Conservation (phyloP, 2,329 filamentous ascomycete genomes). For the Xylariaceae sp. region DNA sequence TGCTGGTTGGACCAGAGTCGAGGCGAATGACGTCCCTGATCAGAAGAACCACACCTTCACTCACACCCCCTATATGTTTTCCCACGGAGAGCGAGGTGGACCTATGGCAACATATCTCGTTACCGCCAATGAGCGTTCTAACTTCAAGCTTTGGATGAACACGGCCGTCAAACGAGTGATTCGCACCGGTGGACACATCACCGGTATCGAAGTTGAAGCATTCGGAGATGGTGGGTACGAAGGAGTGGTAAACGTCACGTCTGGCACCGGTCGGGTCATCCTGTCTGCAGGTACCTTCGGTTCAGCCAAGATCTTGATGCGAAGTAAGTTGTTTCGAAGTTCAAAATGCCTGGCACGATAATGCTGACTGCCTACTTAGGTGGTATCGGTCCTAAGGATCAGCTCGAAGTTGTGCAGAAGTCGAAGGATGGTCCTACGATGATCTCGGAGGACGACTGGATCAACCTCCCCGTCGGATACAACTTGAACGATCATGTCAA, state of each 20-base stretch:
- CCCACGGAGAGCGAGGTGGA: conserved; percentile 60
- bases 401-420: conserved; percentile 48
- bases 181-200: conserved; percentile 55
- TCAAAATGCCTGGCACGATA: not conserved
- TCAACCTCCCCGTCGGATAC: conserved; percentile 53
- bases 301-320: conserved; percentile 62
- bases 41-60: conserved; percentile 62
- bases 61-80: conserved; percentile 63
- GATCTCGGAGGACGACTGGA: conserved; percentile 48
- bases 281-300: conserved; percentile 64
- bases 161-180: conserved; percentile 64
- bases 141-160: conserved; percentile 63
- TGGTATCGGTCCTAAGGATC: conserved; percentile 58
- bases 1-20: conserved; percentile 58
- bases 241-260: conserved; percentile 56
- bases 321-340: conserved; percentile 40
- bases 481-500: conserved; percentile 54
- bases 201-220: conserved; percentile 62
- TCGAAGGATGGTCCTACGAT: conserved; percentile 48
- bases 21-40: conserved; percentile 54
- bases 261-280: conserved; percentile 58
- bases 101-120: conserved; percentile 68
- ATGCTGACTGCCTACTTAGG: conserved; percentile 23
- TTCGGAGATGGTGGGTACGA: conserved; percentile 48
- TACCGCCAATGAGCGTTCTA: conserved; percentile 50